These are phyloP conservation scores for Cicer cuneatum DNA, from an alignment of 306 rosid genomes.

Conservation along the genomic window DNA sequence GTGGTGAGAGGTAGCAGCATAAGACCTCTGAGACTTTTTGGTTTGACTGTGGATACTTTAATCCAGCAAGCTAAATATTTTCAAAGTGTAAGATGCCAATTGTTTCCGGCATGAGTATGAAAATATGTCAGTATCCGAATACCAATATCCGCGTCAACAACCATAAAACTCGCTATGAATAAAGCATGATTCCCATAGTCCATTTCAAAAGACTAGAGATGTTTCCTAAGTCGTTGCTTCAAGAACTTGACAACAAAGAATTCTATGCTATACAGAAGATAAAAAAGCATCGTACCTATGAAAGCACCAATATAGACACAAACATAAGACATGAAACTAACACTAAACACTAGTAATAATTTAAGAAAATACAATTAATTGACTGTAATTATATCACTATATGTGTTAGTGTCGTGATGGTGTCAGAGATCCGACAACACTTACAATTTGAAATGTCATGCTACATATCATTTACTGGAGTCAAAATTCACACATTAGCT, in stretches of 20 bases:
- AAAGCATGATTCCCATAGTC: neutral
- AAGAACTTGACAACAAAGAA: neutral
- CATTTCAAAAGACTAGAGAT: neutral
- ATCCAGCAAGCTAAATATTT: neutral
- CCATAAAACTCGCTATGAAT: neutral
- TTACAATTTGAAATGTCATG: too few relatives aligned
- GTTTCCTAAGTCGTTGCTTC: slow-evolving; percentile 10
- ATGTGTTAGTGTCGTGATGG: too few relatives aligned
- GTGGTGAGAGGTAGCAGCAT: neutral
- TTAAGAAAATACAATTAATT: too few relatives aligned
- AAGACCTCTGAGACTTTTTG: neutral
- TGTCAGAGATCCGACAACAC: too few relatives aligned
- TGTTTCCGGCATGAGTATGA: neutral
- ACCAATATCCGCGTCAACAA: neutral
- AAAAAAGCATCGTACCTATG: neutral
- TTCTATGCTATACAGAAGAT: slow-evolving; percentile 15
- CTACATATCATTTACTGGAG: neutral
- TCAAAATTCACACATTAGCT: neutral
- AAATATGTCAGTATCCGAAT: neutral
- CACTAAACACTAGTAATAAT: too few relatives aligned
- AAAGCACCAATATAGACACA: too few relatives aligned
- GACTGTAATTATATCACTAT: too few relatives aligned
- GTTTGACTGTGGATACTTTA: neutral
- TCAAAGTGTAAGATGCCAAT: neutral
- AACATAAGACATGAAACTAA: too few relatives aligned